phyloP scores from a whole-genome alignment of 768 basidiomycete genomes.

The Candolleomyces efflorescens region DNA sequence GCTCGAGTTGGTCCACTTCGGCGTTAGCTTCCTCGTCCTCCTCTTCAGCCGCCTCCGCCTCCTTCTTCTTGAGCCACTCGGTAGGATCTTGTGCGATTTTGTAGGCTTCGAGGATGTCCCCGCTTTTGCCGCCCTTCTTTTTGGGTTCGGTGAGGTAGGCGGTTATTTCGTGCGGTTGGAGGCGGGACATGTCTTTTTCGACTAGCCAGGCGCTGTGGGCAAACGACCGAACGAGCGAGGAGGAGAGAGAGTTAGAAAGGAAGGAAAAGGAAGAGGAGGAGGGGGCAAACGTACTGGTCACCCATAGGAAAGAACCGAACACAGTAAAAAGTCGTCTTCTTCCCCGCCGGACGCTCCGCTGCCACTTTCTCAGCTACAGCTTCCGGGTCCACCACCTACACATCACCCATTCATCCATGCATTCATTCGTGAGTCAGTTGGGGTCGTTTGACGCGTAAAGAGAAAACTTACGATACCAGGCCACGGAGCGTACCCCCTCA shows the following conservation, averaged over 20 bases:
- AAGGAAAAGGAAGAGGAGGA: background rate
- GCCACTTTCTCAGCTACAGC: slow-evolving; percentile 55
- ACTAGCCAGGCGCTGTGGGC: slow-evolving; percentile 74
- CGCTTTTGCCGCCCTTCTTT: slow-evolving; percentile 75
- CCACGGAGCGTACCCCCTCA: slow-evolving; percentile 95
- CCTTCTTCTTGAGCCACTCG: slow-evolving; percentile 39
- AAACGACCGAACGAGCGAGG: background rate
- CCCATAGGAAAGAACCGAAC: slow-evolving; percentile 89
- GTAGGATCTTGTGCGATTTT: slow-evolving; percentile 61
- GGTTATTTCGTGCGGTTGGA: slow-evolving; percentile 78
- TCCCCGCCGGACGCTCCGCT: slow-evolving; percentile 67
- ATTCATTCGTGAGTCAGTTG: slow-evolving; percentile 15
- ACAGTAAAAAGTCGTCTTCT: slow-evolving; percentile 67
- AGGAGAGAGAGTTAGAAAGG: slow-evolving; percentile 3
- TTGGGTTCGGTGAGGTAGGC: slow-evolving; percentile 73
- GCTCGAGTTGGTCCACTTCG: slow-evolving; percentile 64
- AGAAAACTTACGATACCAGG: slow-evolving; percentile 78
- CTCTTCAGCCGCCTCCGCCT: slow-evolving; percentile 25
- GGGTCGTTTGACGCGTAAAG: slow-evolving; percentile 15
- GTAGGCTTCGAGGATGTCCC: slow-evolving; percentile 75
- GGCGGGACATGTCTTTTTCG: slow-evolving; percentile 74
- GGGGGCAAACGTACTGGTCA: slow-evolving; percentile 81
- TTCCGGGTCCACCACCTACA: slow-evolving; percentile 77
- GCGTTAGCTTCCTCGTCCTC: slow-evolving; percentile 44
- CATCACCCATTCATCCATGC: no score